These are phyloP conservation scores for Teunomyces cretensis DNA, from an alignment of 805 yeast species.

Conservation along the genomic window DNA sequence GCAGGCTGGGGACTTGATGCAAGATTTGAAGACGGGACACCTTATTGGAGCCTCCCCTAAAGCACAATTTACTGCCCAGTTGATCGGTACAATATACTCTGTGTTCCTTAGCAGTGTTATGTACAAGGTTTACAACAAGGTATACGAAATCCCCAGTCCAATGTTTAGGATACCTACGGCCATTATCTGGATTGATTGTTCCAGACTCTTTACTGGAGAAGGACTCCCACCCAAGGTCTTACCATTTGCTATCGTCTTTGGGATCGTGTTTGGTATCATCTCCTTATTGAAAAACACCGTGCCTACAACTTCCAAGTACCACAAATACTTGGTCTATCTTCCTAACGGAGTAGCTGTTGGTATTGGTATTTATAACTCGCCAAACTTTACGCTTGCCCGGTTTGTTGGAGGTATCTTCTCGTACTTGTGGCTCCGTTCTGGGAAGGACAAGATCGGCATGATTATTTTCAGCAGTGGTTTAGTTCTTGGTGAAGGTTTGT, in stretches of 20 bases:
- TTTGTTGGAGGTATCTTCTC: conserved; percentile 83
- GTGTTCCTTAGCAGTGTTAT: conserved; percentile 75
- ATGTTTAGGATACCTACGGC: conserved; percentile 92
- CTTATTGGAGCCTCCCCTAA: conserved; percentile 87
- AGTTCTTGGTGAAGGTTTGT: conserved; percentile 90
- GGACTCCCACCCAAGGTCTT: conserved; percentile 83
- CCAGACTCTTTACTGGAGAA: conserved; percentile 85
- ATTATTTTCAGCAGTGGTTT: conserved; percentile 90
- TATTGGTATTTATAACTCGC: conserved; percentile 91
- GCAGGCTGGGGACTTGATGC: conserved; percentile 98
- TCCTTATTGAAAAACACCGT: conserved; percentile 62
- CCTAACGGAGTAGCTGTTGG: conserved; percentile 98
- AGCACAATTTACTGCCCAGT: conserved; percentile 88
- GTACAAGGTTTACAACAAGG: conserved; percentile 76
- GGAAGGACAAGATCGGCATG: conserved; percentile 55
- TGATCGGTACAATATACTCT: conserved; percentile 86
- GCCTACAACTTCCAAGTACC: conserved; percentile 39
- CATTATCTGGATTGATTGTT: conserved; percentile 94
- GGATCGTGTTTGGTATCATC: conserved; percentile 65
- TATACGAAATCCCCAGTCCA: conserved; percentile 82
- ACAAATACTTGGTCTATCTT: conserved; percentile 51
- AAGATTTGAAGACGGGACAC: conserved; percentile 93
- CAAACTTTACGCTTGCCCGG: conserved; percentile 90
- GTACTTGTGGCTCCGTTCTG: conserved; percentile 51
- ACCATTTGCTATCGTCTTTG: conserved; percentile 59